Base-by-base conservation (phyloP, 495 filamentous ascomycete species). In the Penicillium soppii region DNA sequence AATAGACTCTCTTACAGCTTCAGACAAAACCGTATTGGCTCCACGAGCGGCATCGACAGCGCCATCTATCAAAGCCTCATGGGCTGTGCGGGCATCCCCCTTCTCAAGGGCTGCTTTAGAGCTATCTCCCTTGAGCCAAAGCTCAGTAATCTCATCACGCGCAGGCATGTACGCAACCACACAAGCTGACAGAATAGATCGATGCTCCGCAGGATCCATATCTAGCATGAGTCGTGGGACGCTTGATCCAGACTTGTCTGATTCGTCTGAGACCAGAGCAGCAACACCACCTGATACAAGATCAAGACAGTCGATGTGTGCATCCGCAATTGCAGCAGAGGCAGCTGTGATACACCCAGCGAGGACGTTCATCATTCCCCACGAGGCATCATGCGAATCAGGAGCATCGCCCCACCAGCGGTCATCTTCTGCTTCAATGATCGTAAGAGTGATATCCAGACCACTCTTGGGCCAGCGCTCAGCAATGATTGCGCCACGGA, bases 381-480 rank as follows among this genome's bases (percentile, higher is more conserved):
- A 89, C 17, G 82, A 82, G 4, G 71, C 67, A 58, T 73, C 67
- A 52, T 77, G 71, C 15, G 70, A 71, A 44, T 74, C 68, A 0
- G 73, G 67, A 15, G 68, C 66, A 65, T 82, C 73, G 19, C 78
- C 76, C 79, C 78, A 80, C 76, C 78, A 81, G 45, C 82, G 79
- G 46, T 88, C 87, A 51, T 83, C 85, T 54, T 97, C 94, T 5
- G 90, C 95, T 72, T 98, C 94, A 12, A 98, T 73, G 33, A 98
- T 83, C 0, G 91, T 97, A 45, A 98, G 79, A 7, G 95, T 85
- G 25, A 97, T 84, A 54, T 98, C 94, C 10, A 95, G 83, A 15
- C 91, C 91, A 64, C 89, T 95, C 78, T 98, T 98, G 15, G 94
- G 94, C 90, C 94, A 98, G 26, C 91, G 78, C 58, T 94, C 89